Evolutionary conservation across 2,329 filamentous ascomycete species (phyloP).

Genomic region (Cercospora sp.): DNA sequence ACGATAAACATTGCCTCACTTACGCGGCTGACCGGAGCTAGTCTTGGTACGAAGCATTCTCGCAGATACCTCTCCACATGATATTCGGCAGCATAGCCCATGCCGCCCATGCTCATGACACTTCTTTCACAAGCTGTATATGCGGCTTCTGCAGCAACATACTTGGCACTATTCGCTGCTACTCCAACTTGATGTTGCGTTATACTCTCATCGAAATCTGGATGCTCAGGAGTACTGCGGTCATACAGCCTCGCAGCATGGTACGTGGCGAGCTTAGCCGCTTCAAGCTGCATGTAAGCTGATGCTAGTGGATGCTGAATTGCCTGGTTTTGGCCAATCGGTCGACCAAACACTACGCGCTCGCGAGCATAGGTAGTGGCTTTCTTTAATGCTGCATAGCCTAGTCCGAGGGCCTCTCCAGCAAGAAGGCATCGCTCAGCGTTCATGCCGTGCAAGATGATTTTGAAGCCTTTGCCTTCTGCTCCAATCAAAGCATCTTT

Average conservation of each 20-base stretch:
- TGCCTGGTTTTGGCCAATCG: slow-evolving; percentile 62
- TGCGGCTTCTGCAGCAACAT: slow-evolving; percentile 61
- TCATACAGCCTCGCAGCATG: slow-evolving; percentile 62
- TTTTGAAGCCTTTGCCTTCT: slow-evolving; percentile 76
- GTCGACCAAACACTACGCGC: slow-evolving; percentile 56
- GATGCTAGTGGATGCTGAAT: slow-evolving; percentile 61
- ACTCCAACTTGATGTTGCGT: slow-evolving; percentile 53
- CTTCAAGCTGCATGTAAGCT: slow-evolving; percentile 63
- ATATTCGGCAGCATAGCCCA: slow-evolving; percentile 65
- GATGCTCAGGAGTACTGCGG: slow-evolving; percentile 40
- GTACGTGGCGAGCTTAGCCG: slow-evolving; percentile 62
- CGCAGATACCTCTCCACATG: slow-evolving; percentile 62
- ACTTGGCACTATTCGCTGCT: slow-evolving; percentile 60
- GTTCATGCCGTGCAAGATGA: slow-evolving; percentile 56
- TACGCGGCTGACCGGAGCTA: slow-evolving; percentile 60
- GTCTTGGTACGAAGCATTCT: slow-evolving; percentile 60
- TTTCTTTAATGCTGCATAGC: slow-evolving; percentile 63
- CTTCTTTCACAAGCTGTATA: slow-evolving; percentile 62
- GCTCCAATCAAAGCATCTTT: slow-evolving; percentile 66
- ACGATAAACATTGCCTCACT: slow-evolving; percentile 24
- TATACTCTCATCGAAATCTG: slow-evolving; percentile 41
- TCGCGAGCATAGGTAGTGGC: slow-evolving; percentile 50
- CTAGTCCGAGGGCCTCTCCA: slow-evolving; percentile 76
- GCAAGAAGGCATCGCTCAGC: slow-evolving; percentile 56
- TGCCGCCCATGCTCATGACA: slow-evolving; percentile 61